These are phyloP conservation scores for Penicillium antarcticum DNA, from an alignment of 495 filamentous ascomycete species.

Conservation along the genomic window DNA sequence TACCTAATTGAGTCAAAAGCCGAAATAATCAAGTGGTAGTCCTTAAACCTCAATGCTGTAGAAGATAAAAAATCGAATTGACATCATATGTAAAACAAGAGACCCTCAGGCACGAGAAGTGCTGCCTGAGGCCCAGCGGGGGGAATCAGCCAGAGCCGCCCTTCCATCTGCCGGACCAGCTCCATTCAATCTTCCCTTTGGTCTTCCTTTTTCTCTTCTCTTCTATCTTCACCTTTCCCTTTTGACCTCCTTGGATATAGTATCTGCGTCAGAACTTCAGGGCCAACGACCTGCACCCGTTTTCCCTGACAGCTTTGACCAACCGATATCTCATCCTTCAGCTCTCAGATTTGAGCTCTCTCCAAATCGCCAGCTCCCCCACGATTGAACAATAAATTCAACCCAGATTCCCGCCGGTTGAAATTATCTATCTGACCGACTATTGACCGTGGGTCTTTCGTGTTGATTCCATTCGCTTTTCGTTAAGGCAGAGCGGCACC, in stretches of 20 bases:
- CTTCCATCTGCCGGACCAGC: conserved; percentile 18
- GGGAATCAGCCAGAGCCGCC: conserved; percentile 26
- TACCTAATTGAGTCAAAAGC: too few species aligned
- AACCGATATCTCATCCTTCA: conserved; percentile 19
- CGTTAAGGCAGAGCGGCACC: conserved; percentile 27
- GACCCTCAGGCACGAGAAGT: background rate
- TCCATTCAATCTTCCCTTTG: conserved; percentile 31
- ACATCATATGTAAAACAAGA: background rate
- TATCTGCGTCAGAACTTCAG: conserved; percentile 24
- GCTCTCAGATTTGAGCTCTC: conserved; percentile 18
- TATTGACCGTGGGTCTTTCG: conserved; percentile 1
- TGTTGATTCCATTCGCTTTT: conserved; percentile 24
- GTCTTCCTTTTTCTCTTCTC: conserved; percentile 17
- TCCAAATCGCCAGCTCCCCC: conserved; percentile 4
- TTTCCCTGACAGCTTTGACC: conserved; percentile 36
- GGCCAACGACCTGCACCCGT: conserved; percentile 50
- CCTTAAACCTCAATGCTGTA: too few species aligned
- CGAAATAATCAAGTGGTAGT: too few species aligned
- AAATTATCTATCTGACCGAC: background rate
- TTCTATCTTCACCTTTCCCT: conserved; percentile 14
- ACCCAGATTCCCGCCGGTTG: conserved; percentile 8
- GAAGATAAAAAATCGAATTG: background rate
- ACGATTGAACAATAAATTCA: conserved; percentile 8
- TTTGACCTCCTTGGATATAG: conserved; percentile 5
- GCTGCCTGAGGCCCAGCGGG: conserved; percentile 23